Evolutionary conservation across 257 asterid species (phyloP).

Genomic region (Salvia hispanica): DNA sequence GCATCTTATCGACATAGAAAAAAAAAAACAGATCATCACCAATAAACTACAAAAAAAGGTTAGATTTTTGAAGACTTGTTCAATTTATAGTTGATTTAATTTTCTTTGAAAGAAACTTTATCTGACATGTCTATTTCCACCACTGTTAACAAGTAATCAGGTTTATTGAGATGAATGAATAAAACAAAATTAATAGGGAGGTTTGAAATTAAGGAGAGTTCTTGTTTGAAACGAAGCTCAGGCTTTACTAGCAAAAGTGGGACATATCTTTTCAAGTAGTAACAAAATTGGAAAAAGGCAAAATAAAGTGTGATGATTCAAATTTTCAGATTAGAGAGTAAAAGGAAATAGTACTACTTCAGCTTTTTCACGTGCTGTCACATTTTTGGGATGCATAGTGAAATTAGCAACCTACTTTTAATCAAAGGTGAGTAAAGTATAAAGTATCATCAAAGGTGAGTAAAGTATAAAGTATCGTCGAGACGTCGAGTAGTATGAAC

Average conservation of each 20-base stretch:
- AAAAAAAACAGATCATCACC: no score
- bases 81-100: no score
- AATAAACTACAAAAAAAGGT: no score
- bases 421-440: background rate
- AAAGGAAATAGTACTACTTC: background rate
- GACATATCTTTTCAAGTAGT: background rate
- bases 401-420: conserved; percentile 3
- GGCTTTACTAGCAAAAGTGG: background rate
- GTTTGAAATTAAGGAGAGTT: background rate
- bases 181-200: background rate
- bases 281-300: background rate
- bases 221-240: background rate
- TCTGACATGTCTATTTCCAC: no score
- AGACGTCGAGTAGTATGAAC: no score
- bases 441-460: background rate
- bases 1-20: no score
- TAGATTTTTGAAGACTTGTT: no score
- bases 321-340: conserved; percentile 10
- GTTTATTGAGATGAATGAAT: no score
- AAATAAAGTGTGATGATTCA: background rate
- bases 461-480: background rate
- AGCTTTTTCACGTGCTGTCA: conserved; percentile 33
- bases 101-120: no score
- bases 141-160: no score
- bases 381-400: conserved; percentile 10